Base-by-base conservation (phyloP, 257 asterid genomes). In the Knoxia roxburghii region DNA sequence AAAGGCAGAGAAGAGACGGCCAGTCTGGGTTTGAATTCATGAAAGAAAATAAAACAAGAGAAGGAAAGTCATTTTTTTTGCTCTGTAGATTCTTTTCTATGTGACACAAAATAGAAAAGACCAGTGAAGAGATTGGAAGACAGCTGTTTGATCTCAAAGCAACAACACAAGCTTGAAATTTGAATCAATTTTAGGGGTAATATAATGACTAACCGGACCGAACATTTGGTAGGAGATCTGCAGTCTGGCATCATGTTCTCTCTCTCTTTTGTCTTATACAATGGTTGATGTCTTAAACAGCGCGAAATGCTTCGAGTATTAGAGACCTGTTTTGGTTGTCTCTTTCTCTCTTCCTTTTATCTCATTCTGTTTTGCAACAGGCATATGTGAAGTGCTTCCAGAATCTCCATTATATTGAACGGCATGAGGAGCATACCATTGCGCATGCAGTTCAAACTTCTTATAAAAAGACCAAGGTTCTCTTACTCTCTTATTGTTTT, bases 381-480 rank as follows among this genome's bases (percentile, higher is more conserved):
- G 98, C 98, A 70, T 74, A 82, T 75, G 97, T 86, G 83, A 88
- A 90, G 79, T 88, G 97, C 82, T 93, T 90, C 76, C 97, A 93
- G 82, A 88, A 93, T 82, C 96, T 93, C 64, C 98, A 93, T 77
- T 86, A 80, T 50, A 71, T 93, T 29, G 97, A 93, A 61, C 87
- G 92, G 57, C 95, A 93, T 23, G 96, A 93, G 83, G 91, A 81
- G 45, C 98, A 93, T 77, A 93, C 98, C 71, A 88, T 93, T 70
- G 95, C 98, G 6, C 97, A 93, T 81, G 96, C 97, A 61, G 81
- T 92, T 78, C 96, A 86, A 83, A 86, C 97, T 74, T 72, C 85
- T 10, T 89, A 83, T 67, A 93, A 93, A 76, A 90, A 86, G 76
- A 89, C 98, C 49, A 90, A 93, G 98, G 98, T 91, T 61, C 68